These are phyloP conservation scores for Phytopythium chamaehyphon DNA, from an alignment of 352 stramenopile species.

Conservation along the genomic window DNA sequence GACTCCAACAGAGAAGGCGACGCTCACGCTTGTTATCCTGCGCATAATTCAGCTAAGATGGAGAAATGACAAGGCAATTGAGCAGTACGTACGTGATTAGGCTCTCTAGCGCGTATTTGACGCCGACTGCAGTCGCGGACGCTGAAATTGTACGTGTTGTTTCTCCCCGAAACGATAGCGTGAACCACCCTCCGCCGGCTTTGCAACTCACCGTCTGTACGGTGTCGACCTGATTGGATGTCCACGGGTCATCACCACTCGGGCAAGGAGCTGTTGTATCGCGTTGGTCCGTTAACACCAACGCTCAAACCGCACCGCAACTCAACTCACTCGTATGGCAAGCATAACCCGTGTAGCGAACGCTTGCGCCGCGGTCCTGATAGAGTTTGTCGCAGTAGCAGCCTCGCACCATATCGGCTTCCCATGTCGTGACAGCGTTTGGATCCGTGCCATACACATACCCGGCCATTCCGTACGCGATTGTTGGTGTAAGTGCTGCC, in stretches of 20 bases:
- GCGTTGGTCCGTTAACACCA: no score
- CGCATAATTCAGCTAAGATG: not conserved
- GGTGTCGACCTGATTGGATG: slow-evolving; percentile 61
- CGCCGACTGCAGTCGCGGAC: slow-evolving; percentile 14
- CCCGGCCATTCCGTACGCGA: slow-evolving; percentile 23
- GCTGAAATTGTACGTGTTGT: slow-evolving; percentile 37
- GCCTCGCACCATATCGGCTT: slow-evolving; percentile 79
- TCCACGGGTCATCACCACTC: slow-evolving; percentile 87
- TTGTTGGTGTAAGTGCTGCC: slow-evolving; percentile 42
- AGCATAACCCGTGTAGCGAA: slow-evolving; percentile 69
- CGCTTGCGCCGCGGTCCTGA: slow-evolving; percentile 34
- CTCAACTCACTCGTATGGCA: slow-evolving; percentile 55
- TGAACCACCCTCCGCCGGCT: slow-evolving; percentile 71
- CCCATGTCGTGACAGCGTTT: slow-evolving; percentile 81
- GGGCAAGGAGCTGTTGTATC: slow-evolving; percentile 54
- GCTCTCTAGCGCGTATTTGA: slow-evolving; percentile 43
- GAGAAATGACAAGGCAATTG: not conserved
- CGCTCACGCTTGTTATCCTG: slow-evolving; percentile 49
- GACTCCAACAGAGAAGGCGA: slow-evolving; percentile 31
- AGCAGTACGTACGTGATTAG: slow-evolving; percentile 40
- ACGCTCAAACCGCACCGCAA: not conserved
- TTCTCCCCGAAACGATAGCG: slow-evolving; percentile 72
- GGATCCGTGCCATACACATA: slow-evolving; percentile 72
- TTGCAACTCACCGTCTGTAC: slow-evolving; percentile 70
- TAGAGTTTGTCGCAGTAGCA: slow-evolving; percentile 87